Evolutionary conservation across 352 stramenopile genomes (phyloP), one percentile per base, ranked within the genome.

Genomic region (Blastocystis sp.): DNA sequence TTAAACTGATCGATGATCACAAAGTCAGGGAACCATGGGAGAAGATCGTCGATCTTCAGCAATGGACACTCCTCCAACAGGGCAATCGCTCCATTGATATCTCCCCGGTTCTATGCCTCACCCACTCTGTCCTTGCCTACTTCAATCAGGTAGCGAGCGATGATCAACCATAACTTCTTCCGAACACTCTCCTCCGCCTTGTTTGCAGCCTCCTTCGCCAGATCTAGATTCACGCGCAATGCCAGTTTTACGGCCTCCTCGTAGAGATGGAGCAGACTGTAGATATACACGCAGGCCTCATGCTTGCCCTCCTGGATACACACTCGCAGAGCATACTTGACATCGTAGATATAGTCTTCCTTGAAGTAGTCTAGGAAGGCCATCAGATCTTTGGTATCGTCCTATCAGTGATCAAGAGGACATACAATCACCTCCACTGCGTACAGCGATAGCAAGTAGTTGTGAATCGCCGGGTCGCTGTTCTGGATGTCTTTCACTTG

Each of bases 1-100:
- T 98, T 98, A 91, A 98, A 98, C 70, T 96, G 93, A 90, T 98
- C 96, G 87, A 98, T 97, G 62, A 96, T 93, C 30, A 97, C 94
- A 91, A 98, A 97, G 85, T 98, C 95, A 3, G 95, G 95, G 90
- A 98, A 96, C 90, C 96, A 97, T 18, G 95, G 94, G 65, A 98
- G 87, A 37, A 98, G 95, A 78, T 98, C 95, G 88, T 98, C 95
- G 70, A 98, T 97, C 91, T 95, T 95, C 24, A 98, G 90, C 66
- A 97, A 70, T 30, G 91, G 66, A 65, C 90, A 91, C 79, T 93
- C 91, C 53, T 88, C 65, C n/a, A 92, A 62, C 34, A 91, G 64
- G 9, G 41, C 47, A 39, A 91, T 88, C 0, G 90, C 91, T 26
- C 62, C 79, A 50, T 96, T 95, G 9, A 96, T 88, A 69, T 96